Conservation (phyloP, 352 stramenopile genomes). For the Globisporangium viniferum region DNA sequence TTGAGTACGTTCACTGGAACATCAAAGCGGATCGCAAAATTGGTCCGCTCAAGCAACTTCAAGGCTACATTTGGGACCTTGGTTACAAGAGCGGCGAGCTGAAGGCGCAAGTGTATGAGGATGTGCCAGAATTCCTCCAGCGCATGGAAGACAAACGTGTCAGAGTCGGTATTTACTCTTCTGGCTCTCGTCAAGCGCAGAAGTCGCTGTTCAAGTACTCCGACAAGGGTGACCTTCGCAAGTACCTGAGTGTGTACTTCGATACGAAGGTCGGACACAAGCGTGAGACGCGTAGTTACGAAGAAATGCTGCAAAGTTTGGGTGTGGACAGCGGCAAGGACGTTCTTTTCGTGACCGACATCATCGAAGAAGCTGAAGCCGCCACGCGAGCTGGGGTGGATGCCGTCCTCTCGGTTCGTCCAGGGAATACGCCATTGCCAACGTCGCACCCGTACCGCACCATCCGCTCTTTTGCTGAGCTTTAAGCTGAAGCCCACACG, state of each 20-base stretch:
- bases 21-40: conserved; percentile 81
- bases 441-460: conserved; percentile 46
- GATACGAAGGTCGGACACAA: conserved; percentile 85
- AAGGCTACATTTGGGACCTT: conserved; percentile 88
- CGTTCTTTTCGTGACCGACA: conserved; percentile 88
- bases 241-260: conserved; percentile 80
- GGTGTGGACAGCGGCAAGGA: conserved; percentile 75
- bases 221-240: conserved; percentile 73
- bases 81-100: conserved; percentile 88
- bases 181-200: conserved; percentile 86
- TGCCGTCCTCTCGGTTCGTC: conserved; percentile 76
- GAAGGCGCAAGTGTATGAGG: conserved; percentile 88
- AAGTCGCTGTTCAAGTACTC: conserved; percentile 87
- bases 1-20: conserved; percentile 69
- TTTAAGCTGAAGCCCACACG: conserved; percentile 17
- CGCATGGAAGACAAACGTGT: conserved; percentile 73
- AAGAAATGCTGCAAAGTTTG: conserved; percentile 79
- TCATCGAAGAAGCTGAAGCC: conserved; percentile 83
- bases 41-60: conserved; percentile 85
- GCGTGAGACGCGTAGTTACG: conserved; percentile 64
- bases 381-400: conserved; percentile 63
- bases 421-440: conserved; percentile 81
- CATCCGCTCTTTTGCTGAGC: conserved; percentile 61
- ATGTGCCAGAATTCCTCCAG: conserved; percentile 85
- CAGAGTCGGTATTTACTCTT: conserved; percentile 93